Conservation (phyloP, 768 basidiomycete species). For the Mycena olivaceomarginata region DNA sequence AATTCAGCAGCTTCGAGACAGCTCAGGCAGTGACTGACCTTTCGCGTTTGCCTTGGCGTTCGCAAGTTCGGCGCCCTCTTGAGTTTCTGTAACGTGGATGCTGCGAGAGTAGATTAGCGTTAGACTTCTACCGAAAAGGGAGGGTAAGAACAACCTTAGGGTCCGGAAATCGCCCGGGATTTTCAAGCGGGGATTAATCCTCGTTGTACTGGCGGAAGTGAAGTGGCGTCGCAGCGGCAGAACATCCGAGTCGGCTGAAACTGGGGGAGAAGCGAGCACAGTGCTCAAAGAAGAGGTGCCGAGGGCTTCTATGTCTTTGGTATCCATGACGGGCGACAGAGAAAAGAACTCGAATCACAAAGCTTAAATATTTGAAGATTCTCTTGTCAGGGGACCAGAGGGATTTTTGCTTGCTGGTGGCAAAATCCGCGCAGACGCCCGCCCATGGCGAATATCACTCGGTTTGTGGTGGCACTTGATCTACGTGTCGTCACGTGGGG, state of each 20-base stretch:
- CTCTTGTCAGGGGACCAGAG: background rate
- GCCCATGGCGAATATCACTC: background rate
- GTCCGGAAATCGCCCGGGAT: constrained; percentile 51
- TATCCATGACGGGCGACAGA: background rate
- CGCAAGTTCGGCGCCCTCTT: constrained; percentile 36
- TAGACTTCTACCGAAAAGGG: background rate
- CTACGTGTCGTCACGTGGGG: background rate
- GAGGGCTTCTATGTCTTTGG: constrained; percentile 7
- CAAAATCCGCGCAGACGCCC: background rate
- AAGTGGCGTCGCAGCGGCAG: background rate
- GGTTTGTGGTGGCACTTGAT: background rate
- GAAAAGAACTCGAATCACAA: background rate
- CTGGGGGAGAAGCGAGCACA: background rate
- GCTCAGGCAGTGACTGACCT: constrained; percentile 24
- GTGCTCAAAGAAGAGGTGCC: background rate
- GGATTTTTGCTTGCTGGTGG: background rate
- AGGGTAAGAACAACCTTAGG: constrained; percentile 41
- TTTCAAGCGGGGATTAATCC: constrained; percentile 42
- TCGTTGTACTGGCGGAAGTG: constrained; percentile 25
- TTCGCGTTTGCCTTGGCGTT: constrained; percentile 37
- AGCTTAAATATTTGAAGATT: background rate
- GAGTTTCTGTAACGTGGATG: constrained; percentile 52
- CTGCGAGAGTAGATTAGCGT: constrained; percentile 21
- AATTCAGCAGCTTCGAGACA: background rate
- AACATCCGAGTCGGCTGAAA: background rate